Percentiles rank a stretch among this genome's conserved stretches.
phyloP scores from a whole-genome alignment of 1,139 yeast genomes.

The Pichia sp. region DNA sequence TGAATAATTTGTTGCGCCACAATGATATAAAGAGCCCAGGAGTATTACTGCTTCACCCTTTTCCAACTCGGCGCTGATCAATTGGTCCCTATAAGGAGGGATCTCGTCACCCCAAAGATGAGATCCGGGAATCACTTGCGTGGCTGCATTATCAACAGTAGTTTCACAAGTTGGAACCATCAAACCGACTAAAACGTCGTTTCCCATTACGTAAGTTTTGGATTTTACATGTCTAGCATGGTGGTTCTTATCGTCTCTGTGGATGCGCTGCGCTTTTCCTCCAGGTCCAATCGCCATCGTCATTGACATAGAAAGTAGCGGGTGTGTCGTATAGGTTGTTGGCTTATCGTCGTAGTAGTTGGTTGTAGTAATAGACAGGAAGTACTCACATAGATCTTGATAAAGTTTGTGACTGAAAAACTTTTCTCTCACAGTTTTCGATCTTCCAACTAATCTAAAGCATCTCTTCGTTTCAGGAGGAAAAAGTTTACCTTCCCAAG shows the following conservation, averaged over 20 bases:
- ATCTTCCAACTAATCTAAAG: constrained; percentile 16
- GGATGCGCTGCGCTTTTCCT: constrained; percentile 20
- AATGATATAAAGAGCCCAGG: constrained; percentile 13
- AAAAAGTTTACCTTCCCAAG: constrained; percentile 22
- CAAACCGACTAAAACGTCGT: constrained; percentile 20
- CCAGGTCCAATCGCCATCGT: constrained; percentile 20
- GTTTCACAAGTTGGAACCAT: constrained; percentile 20
- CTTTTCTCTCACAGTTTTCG: constrained; percentile 15
- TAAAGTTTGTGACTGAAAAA: constrained; percentile 10
- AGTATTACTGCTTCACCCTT: constrained; percentile 14
- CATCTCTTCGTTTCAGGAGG: constrained; percentile 21
- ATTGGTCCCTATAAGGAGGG: constrained; percentile 11
- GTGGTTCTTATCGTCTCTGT: constrained; percentile 23
- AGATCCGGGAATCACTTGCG: constrained; percentile 23
- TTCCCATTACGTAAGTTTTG: constrained; percentile 11
- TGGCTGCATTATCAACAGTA: constrained; percentile 24
- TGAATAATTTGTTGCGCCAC: constrained; percentile 12
- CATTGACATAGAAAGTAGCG: constrained; percentile 12
- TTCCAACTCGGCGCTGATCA: constrained; percentile 10
- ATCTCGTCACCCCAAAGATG: constrained; percentile 21
- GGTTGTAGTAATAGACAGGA: constrained; percentile 8
- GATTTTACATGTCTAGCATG: constrained; percentile 18
- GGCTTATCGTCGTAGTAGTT: constrained; percentile 11
- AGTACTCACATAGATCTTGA: constrained; percentile 11
- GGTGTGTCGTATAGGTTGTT: constrained; percentile 11